Conservation (phyloP, 495 filamentous ascomycete species). For the Acidiella bohemica region DNA sequence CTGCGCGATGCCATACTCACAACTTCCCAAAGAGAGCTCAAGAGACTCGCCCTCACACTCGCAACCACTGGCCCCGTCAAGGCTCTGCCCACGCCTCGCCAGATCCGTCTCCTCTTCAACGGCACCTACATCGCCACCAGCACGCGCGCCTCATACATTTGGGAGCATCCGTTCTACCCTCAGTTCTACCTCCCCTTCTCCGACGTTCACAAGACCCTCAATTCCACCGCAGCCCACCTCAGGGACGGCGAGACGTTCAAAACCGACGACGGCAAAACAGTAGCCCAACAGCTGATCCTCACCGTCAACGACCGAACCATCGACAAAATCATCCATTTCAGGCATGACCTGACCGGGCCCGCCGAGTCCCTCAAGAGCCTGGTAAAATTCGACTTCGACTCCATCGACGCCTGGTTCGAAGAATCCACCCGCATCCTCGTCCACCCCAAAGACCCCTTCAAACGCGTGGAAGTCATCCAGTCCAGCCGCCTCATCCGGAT, state of each 20-base stretch:
- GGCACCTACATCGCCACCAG: slow-evolving; percentile 30
- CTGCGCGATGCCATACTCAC: too few species aligned
- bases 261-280: slow-evolving; percentile 3
- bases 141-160: slow-evolving; percentile 29
- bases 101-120: slow-evolving; percentile 30
- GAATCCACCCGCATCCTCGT: slow-evolving; percentile 44
- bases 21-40: too few species aligned
- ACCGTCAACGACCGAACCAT: slow-evolving; percentile 1
- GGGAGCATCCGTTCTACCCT: slow-evolving; percentile 32
- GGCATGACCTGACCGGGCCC: neutral
- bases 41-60: slow-evolving; percentile 30
- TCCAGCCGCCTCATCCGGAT: slow-evolving; percentile 38
- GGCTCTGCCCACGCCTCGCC: slow-evolving; percentile 27
- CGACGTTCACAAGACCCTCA: slow-evolving; percentile 7
- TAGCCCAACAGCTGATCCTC: slow-evolving; percentile 10
- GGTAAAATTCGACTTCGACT: slow-evolving; percentile 23
- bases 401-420: slow-evolving; percentile 41
- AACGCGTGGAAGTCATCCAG: slow-evolving; percentile 43
- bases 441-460: slow-evolving; percentile 48
- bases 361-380: slow-evolving; percentile 21
- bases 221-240: neutral
- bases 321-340: slow-evolving; percentile 12
- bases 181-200: slow-evolving; percentile 23
- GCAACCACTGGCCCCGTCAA: slow-evolving; percentile 31
- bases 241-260: slow-evolving; percentile 4